Conservation (phyloP, 2,329 filamentous ascomycete genomes). For the Diaporthe sp. region DNA sequence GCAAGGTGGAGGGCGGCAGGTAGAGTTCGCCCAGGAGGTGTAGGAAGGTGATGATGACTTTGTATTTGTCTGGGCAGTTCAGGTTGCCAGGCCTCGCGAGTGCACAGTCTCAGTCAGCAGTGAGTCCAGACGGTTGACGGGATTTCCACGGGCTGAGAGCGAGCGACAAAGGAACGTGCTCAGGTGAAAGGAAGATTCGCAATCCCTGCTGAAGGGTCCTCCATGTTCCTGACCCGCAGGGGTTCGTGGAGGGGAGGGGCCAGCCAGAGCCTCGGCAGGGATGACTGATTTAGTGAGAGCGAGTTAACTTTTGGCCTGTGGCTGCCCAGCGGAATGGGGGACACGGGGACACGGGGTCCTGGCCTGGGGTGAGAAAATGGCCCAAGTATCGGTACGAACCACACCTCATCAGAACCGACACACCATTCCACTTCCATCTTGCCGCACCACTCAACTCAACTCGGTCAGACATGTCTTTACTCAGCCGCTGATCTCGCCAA, state of each 20-base stretch:
- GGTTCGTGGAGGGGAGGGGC: conserved; percentile 7
- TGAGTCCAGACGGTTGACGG: neutral
- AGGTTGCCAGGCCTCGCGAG: neutral
- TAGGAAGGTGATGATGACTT: conserved; percentile 12
- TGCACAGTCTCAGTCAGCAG: conserved; percentile 1
- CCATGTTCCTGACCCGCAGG: conserved; percentile 23
- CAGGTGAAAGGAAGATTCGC: conserved; percentile 16
- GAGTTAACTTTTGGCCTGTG: neutral
- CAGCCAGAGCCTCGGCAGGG: conserved; percentile 28
- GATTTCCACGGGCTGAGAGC: conserved; percentile 3
- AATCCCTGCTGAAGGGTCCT: conserved; percentile 26
- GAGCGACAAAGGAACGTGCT: conserved; percentile 33
- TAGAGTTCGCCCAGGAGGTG: neutral
- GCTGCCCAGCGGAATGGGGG: conserved; percentile 23
- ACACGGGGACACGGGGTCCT: neutral
- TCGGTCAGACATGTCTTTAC: conserved; percentile 16
- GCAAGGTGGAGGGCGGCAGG: neutral
- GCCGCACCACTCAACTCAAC: neutral
- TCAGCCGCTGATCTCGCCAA: conserved; percentile 30
- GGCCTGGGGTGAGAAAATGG: neutral
- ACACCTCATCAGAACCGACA: neutral
- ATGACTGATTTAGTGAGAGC: neutral
- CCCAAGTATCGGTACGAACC: conserved; percentile 32
- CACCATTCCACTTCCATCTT: conserved; percentile 17
- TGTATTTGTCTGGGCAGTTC: conserved; percentile 22